Evolutionary conservation across 805 yeast species (phyloP), one percentile per base, ranked within the genome.

Genomic region (Metschnikowia chrysomelidarum): DNA sequence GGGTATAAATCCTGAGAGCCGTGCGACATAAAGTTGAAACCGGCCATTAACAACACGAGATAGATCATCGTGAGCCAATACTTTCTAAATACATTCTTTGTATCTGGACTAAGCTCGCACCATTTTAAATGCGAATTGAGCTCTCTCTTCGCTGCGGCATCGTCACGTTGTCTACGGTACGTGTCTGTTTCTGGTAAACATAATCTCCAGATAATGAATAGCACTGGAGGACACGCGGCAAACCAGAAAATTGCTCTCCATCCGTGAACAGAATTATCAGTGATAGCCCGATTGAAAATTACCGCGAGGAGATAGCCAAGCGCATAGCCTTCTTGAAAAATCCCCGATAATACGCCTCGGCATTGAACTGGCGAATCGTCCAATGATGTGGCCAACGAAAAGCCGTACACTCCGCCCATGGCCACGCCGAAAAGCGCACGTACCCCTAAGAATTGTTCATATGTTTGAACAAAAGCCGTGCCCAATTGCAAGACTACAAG

Each of bases 241-340:
- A 81, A 79, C 80, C 84, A 79, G 56, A 78, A 79, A 38, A 81
- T 54, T 2, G 82, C 69, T 59, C 84, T 73, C 87, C 87, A 81
- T 0, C 67, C 62, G 43, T 78, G 75, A 1, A 62, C 47, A 4
- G 79, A 63, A 40, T 68, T 73, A 41, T 40, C 37, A n/a, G 46
- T 40, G 26, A 81, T 73, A 21, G 82, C 82, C 54, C 87, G 67
- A 42, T 75, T 74, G 62, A 80, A 81, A 16, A 80, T 65, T 32
- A 79, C 84, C 5, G 79, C 86, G 40, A 80, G 53, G 17, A 81
- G 59, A 48, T 79, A 80, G 16, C 88, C 88, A 30, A 81, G 70
- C 1, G 84, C 81, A 47, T 81, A 87, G 42, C 95, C 95, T 56
- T 85, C 83, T 59, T 86, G 95, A 54, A 87, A 75, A 26, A 84